These are phyloP conservation scores for Sclerotinia trifoliorum DNA, from an alignment of 2,329 filamentous ascomycete genomes.

Conservation along the genomic window DNA sequence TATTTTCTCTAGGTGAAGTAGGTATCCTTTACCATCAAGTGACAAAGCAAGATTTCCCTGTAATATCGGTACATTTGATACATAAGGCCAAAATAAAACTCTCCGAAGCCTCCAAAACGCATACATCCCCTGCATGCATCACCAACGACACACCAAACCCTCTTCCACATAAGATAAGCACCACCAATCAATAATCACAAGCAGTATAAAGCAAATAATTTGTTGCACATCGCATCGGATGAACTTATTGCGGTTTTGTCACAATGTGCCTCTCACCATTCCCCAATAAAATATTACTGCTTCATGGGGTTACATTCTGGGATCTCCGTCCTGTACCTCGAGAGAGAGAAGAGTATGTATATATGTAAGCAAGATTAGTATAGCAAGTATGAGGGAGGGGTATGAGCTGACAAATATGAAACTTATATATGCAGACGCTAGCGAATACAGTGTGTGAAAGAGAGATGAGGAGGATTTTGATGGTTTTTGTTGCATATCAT, in stretches of 20 bases:
- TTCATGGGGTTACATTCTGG: not conserved
- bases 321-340: not conserved
- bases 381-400: not conserved
- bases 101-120: too few relatives aligned
- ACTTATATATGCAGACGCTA: not conserved
- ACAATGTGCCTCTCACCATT: not conserved
- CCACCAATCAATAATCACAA: not conserved
- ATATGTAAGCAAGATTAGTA: too few relatives aligned
- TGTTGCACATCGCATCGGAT: conserved; percentile 8
- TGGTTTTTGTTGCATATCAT: conserved; percentile 7
- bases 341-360: not conserved
- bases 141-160: not conserved
- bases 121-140: not conserved
- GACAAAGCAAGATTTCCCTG: not conserved
- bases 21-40: not conserved
- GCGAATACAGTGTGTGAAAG: not conserved
- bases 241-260: conserved; percentile 13
- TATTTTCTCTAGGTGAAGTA: too few relatives aligned
- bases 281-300: not conserved
- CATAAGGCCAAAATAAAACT: too few relatives aligned
- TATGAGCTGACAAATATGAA: conserved; percentile 7
- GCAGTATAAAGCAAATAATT: not conserved
- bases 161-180: not conserved
- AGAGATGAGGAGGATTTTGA: not conserved
- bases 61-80: not conserved